phyloP scores from a whole-genome alignment of 116 monocot species.

The Thalassia testudinum region DNA sequence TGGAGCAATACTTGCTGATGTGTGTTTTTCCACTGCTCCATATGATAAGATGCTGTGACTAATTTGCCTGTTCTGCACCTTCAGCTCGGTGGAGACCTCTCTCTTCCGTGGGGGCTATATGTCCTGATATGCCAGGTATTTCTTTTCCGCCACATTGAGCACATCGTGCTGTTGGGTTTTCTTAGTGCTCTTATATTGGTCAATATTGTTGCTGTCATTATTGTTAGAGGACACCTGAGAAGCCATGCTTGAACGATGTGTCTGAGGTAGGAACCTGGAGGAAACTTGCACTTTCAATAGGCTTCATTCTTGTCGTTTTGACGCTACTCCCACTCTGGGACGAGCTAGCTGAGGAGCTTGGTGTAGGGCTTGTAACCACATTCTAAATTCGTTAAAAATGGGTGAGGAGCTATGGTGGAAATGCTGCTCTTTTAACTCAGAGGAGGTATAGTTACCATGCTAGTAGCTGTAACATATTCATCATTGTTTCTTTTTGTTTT shows the following conservation, averaged over 20 bases:
- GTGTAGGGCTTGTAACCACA: conserved; percentile 60
- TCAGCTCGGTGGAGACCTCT: conserved; percentile 79
- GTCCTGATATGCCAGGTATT: conserved; percentile 90
- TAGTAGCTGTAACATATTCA: too few species aligned
- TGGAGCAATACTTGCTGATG: too few species aligned
- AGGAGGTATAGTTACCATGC: too few species aligned
- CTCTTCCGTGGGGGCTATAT: conserved; percentile 97
- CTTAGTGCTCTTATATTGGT: background rate
- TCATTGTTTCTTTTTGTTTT: too few species aligned
- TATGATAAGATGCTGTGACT: too few species aligned
- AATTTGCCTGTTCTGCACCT: too few species aligned
- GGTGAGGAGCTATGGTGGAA: too few species aligned
- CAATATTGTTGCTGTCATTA: background rate
- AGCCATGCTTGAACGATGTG: conserved; percentile 88
- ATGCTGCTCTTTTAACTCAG: too few species aligned
- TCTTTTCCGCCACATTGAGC: background rate
- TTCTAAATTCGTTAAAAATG: conserved; percentile 25
- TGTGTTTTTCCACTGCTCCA: too few species aligned
- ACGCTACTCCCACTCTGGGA: conserved; percentile 86
- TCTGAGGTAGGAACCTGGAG: conserved; percentile 79
- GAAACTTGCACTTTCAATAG: conserved; percentile 29
- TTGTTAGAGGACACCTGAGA: conserved; percentile 62
- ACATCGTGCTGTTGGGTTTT: background rate
- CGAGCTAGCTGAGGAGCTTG: conserved; percentile 86
- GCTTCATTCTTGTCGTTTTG: conserved; percentile 49